Conservation (phyloP, 352 stramenopile genomes). For the Blastocystis sp. region DNA sequence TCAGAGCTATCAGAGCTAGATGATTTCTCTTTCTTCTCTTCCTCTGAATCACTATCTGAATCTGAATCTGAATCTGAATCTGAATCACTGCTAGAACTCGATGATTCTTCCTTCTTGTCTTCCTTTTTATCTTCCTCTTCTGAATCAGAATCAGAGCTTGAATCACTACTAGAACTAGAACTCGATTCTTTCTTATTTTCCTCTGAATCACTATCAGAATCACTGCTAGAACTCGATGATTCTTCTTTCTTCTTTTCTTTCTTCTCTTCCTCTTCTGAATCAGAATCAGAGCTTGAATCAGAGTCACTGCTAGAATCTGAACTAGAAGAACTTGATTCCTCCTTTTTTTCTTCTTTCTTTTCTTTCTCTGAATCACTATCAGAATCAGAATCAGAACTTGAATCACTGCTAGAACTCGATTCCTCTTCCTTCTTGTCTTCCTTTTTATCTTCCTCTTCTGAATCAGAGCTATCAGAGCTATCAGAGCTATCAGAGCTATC, state of each 20-base stretch:
- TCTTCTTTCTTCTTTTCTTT: slow-evolving; percentile 1
- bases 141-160: background rate
- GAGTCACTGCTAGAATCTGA: background rate
- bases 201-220: slow-evolving; percentile 42
- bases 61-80: background rate
- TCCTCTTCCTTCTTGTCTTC: slow-evolving; percentile 1
- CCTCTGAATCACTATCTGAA: background rate
- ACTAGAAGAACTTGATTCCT: slow-evolving; percentile 5
- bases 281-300: background rate
- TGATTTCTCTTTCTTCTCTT: slow-evolving; percentile 24
- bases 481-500: slow-evolving; percentile 39
- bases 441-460: background rate
- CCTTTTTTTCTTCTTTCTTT: background rate
- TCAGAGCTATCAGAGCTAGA: background rate
- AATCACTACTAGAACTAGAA: background rate
- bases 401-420: background rate
- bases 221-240: background rate
- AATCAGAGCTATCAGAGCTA: background rate
- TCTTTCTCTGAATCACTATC: background rate
- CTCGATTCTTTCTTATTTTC: background rate
- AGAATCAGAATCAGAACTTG: no score
- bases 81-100: background rate
- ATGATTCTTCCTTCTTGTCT: slow-evolving; percentile 38
- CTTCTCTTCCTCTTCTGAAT: background rate
- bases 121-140: slow-evolving; percentile 49